Conservation (phyloP, 257 asterid genomes). For the Nicotiana obtusifolia region DNA sequence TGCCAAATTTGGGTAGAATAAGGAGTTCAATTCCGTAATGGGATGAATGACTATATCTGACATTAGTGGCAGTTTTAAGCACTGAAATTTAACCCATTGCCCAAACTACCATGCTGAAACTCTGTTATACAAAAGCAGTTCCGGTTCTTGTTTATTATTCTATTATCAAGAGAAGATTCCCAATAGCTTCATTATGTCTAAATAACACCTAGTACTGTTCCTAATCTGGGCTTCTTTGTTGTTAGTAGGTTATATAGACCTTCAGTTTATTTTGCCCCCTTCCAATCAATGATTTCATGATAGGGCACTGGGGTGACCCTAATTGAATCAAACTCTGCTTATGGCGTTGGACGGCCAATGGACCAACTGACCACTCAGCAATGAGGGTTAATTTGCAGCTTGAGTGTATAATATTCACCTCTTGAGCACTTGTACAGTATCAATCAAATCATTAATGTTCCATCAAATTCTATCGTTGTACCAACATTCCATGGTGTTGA, state of each 20-base stretch:
- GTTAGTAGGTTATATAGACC: neutral
- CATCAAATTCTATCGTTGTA: neutral
- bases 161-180: neutral
- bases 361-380: neutral
- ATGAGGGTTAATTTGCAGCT: neutral
- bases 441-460: neutral
- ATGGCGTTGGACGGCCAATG: neutral
- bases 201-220: neutral
- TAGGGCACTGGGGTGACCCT: neutral
- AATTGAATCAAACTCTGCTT: neutral
- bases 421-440: neutral
- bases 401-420: constrained; percentile 3
- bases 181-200: neutral
- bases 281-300: neutral
- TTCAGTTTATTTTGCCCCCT: neutral
- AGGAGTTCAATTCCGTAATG: neutral
- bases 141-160: neutral
- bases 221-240: neutral
- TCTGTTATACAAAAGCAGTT: neutral
- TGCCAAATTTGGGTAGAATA: neutral
- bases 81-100: neutral
- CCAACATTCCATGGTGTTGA: neutral
- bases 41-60: neutral
- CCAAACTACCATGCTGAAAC: neutral
- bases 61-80: neutral